Base-by-base conservation (phyloP, 2,329 filamentous ascomycete species). In the Trichoderma sp. region DNA sequence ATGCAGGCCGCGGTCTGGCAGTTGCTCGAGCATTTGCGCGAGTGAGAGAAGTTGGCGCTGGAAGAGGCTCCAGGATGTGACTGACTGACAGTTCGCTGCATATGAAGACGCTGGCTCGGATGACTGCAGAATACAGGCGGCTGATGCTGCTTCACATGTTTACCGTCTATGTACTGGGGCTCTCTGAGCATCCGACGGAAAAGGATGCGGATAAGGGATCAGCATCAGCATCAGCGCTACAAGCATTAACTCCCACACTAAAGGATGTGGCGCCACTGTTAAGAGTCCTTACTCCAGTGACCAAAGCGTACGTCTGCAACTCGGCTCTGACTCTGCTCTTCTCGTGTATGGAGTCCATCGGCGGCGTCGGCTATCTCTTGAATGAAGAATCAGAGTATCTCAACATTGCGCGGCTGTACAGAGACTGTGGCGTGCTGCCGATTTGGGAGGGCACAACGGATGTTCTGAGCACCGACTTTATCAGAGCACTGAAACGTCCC, bases 391-490 rank as follows among this genome's bases (percentile, higher is more conserved):
- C 88, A 69, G 87, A 89, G 61, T 84, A 87, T 49, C 80, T 91
- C 68, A 93, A 93, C 73, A 79, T 93, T 4, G 85, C 90, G 0
- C 83, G 89, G 8, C 80, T 92, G 0, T 88, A 88, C 73, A 85
- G 91, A 8, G 90, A 93, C 72, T 86, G 84, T 1, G 82, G 79
- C 11, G 90, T 91, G 5, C 79, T 87, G 60, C 84, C 86, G 8
- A 92, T 93, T 59, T 91, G 89, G 89, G 89, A 91, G 76, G 89
- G 90, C 0, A 92, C 90, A 0, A 91, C 90, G 0, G 90, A 91
- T 73, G 88, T 93, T 3, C 81, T 93, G 68, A 87, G 87, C 6
- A 82, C 81, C 1, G 85, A 86, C 70, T 80, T 84, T 13, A 70
- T 85, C 13, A 76, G 83, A 21, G 82, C 83, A 0, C 68, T 87